Evolutionary conservation across 75 land plant genomes (phyloP).

Genomic region (Pseudotsuga menziesii): DNA sequence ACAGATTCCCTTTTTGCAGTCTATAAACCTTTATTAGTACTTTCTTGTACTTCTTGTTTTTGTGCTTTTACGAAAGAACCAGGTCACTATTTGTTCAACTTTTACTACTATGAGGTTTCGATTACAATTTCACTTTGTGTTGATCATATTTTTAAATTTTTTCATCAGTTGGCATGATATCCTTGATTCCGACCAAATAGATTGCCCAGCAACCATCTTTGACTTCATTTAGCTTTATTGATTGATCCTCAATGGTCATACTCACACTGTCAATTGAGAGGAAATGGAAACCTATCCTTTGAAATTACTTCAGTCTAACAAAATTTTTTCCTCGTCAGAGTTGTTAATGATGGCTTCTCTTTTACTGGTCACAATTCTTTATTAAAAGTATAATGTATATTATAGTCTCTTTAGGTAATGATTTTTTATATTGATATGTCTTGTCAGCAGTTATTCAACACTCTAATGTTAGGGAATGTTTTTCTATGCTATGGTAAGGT

Average conservation of each 20-base stretch:
- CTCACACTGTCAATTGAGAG: background rate
- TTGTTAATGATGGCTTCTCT: background rate
- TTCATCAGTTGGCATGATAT: too few species aligned
- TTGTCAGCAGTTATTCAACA: background rate
- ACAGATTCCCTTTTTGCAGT: background rate
- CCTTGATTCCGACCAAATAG: too few species aligned
- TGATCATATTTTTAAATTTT: background rate
- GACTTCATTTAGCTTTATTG: background rate
- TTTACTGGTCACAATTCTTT: background rate
- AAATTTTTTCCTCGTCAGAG: background rate
- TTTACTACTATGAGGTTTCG: background rate
- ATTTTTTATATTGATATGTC: background rate
- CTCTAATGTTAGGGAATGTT: background rate
- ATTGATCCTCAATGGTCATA: background rate
- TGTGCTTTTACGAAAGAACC: background rate
- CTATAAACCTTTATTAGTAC: background rate
- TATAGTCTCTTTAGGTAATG: background rate
- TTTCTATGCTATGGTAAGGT: slow-evolving; percentile 35
- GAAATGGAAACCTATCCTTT: background rate
- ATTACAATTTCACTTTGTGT: background rate
- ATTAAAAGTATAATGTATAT: background rate
- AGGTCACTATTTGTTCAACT: background rate
- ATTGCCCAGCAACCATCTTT: too few species aligned
- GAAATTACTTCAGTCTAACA: background rate
- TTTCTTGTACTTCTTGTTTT: background rate